phyloP scores from a whole-genome alignment of 371 early-diverging fungal species.

The Mucor mucedo region DNA sequence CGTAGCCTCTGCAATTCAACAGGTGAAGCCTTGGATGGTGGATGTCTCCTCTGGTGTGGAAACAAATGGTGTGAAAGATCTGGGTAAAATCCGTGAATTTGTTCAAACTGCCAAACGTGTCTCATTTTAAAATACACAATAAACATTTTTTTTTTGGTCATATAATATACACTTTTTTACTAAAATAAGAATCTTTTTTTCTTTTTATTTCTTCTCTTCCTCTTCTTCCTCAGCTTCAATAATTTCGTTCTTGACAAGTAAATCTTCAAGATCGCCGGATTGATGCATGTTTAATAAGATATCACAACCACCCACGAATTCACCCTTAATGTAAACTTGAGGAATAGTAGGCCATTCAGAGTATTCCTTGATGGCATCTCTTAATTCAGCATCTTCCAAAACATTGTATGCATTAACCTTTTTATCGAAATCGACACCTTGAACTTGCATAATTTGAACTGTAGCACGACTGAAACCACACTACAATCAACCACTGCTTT shows the following conservation, averaged over 20 bases:
- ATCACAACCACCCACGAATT: constrained; percentile 98
- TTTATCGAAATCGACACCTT: constrained; percentile 74
- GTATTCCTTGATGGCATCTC: constrained; percentile 94
- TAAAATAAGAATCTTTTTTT: background rate
- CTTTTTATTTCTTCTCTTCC: constrained; percentile 27
- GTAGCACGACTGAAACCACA: constrained; percentile 95
- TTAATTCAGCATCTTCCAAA: constrained; percentile 86
- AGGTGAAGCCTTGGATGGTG: constrained; percentile 83
- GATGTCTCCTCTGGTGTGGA: constrained; percentile 95
- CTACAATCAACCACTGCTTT: constrained; percentile 35
- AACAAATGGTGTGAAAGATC: constrained; percentile 74
- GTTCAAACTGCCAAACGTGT: constrained; percentile 56
- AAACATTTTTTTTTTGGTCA: constrained; percentile 1
- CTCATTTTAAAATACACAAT: constrained; percentile 1
- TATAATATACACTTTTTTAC: background rate
- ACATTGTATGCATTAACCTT: constrained; percentile 85
- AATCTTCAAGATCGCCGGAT: constrained; percentile 85
- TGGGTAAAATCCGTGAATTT: constrained; percentile 69
- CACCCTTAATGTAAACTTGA: constrained; percentile 96
- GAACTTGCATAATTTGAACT: constrained; percentile 85
- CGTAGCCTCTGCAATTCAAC: constrained; percentile 71
- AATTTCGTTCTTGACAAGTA: constrained; percentile 83
- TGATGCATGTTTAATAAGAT: constrained; percentile 92
- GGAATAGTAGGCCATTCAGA: constrained; percentile 98
- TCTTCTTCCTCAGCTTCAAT: constrained; percentile 47